Conservation (phyloP, 2,329 filamentous ascomycete genomes). For the Venturia pyrina region DNA sequence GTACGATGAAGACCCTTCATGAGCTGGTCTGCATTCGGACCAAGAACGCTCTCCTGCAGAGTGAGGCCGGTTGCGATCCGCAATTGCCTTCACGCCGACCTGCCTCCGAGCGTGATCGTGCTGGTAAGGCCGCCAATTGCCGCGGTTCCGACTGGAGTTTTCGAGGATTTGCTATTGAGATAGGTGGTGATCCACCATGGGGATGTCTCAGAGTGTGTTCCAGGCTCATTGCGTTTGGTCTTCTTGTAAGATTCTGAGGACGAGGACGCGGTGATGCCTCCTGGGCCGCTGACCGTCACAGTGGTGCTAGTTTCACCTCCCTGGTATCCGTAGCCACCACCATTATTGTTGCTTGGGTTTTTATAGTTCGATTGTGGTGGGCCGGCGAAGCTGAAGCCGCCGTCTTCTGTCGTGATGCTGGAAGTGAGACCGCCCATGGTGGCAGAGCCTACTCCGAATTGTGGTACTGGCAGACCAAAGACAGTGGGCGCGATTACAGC, state of each 20-base stretch:
- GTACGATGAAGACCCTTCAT: background rate
- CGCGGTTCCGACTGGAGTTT: background rate
- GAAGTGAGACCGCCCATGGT: background rate
- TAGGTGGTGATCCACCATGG: background rate
- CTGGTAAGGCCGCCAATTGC: background rate
- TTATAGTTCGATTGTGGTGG: background rate
- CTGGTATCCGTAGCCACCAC: background rate
- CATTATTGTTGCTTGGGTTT: background rate
- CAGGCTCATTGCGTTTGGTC: background rate
- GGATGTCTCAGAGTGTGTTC: background rate
- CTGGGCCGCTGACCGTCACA: background rate
- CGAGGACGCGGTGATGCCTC: background rate
- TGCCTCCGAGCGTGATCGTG: background rate
- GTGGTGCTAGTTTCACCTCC: background rate
- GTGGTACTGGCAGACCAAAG: constrained; percentile 2
- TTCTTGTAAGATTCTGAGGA: background rate
- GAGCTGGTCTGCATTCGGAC: background rate
- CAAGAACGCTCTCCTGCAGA: background rate
- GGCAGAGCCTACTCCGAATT: background rate
- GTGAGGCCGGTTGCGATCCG: background rate
- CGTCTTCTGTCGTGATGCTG: background rate
- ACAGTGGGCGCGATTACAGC: background rate
- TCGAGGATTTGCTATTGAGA: background rate
- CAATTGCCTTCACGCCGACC: background rate
- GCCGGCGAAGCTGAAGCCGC: background rate